phyloP scores from a whole-genome alignment of 1,284 basidiomycete species.

The Gastroboletus turbinatus region DNA sequence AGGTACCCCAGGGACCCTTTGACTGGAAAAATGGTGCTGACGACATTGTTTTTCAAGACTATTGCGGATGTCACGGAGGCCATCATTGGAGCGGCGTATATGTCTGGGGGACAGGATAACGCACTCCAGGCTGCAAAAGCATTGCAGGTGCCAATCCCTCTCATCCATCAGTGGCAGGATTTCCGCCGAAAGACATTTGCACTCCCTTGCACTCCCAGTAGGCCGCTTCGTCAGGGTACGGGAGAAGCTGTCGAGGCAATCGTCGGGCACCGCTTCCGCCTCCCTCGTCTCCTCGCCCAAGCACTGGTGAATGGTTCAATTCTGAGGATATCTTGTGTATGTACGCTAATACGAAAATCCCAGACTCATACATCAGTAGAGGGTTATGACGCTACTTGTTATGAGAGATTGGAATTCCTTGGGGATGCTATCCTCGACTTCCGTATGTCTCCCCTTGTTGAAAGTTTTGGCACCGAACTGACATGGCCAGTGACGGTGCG shows the following conservation, averaged over 20 bases:
- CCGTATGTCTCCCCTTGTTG: slow-evolving; percentile 43
- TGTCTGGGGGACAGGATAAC: slow-evolving; percentile 62
- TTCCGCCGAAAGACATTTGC: slow-evolving; percentile 52
- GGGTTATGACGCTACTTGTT: slow-evolving; percentile 53
- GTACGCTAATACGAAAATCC: slow-evolving; percentile 5
- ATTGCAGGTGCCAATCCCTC: slow-evolving; percentile 59
- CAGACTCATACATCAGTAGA: slow-evolving; percentile 67
- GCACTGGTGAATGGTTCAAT: slow-evolving; percentile 57
- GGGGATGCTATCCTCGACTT: slow-evolving; percentile 83
- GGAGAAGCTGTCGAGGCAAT: slow-evolving; percentile 59
- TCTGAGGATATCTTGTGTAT: background rate
- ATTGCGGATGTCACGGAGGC: slow-evolving; percentile 82
- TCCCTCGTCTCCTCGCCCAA: slow-evolving; percentile 62
- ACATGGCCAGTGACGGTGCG: slow-evolving; percentile 62
- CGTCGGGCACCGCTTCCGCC: slow-evolving; percentile 58
- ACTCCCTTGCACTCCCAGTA: slow-evolving; percentile 41
- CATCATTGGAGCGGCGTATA: slow-evolving; percentile 76
- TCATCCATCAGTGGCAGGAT: slow-evolving; percentile 68
- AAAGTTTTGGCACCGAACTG: slow-evolving; percentile 8
- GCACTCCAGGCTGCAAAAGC: slow-evolving; percentile 64
- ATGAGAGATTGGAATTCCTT: slow-evolving; percentile 78
- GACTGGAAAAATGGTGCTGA: slow-evolving; percentile 11
- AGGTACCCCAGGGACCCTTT: slow-evolving; percentile 44
- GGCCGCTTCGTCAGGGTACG: slow-evolving; percentile 44
- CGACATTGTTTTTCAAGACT: slow-evolving; percentile 43